Evolutionary conservation across 352 stramenopile genomes (phyloP), one percentile per base, ranked within the genome.

Genomic region (Phytophthora chlamydospora): DNA sequence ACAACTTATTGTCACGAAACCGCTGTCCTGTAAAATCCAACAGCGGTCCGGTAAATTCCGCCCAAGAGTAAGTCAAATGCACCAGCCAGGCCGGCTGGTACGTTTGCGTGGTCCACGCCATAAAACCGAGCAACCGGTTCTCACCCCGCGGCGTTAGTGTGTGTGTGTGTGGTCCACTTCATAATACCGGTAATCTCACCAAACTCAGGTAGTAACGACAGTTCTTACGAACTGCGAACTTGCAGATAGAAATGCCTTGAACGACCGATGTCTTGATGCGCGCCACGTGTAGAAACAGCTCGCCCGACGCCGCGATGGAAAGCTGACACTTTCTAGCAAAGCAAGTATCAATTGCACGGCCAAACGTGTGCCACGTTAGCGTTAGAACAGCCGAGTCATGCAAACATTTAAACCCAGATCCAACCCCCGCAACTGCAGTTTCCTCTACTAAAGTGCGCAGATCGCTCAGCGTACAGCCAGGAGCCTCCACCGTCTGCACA

Each of bases 231-330:
- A n/a, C n/a, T n/a, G n/a, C n/a, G n/a, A n/a, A n/a, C 29, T 59
- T 50, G 51, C 17, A 59, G 14, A 49, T 58, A 6, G 50, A 58
- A 4, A 58, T 17, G 10, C 51, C 29, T 51, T 59, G 51, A 34
- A 51, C 51, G 1, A 59, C 51, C 3, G 49, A 58, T 1, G 49
- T 46, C 49, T 58, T 58, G 49, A 58, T 39, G 7, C 36, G 24
- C 6, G 38, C 38, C 9, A 55, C 29, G 5, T 29, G 27, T 24
- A 52, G n/a, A 17, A 52, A 52, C 3, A 52, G 45, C 29, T 52
- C 29, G 4, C 45, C 1, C 2, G 45, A 52, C 2, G 45, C 14
- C 16, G 29, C 6, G 5, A 52, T 46, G 7, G 45, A 6, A 1
- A 45, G 33, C 19, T 55, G 47, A 5, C 33, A 4, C 24, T 55